Base-by-base conservation (phyloP, 108 stramenopile genomes). In the Craspedostauros australis region DNA sequence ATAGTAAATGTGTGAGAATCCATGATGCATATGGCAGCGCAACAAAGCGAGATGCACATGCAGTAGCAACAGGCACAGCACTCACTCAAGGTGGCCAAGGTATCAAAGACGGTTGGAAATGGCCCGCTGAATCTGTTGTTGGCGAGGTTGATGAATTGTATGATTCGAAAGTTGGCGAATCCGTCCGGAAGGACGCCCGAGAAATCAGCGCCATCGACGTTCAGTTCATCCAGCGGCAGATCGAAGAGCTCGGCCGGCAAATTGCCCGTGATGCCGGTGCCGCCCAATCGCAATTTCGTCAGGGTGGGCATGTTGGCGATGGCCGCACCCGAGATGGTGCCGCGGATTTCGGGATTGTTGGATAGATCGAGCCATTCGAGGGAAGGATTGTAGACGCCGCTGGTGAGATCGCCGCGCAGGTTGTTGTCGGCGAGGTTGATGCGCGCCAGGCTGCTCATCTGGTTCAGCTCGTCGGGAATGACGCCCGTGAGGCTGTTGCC, bases 401-500 rank as follows among this genome's bases (percentile, higher is more conserved):
- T n/a, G n/a, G n/a, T n/a, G n/a, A n/a, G n/a, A n/a, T n/a, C n/a
- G n/a, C n/a, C n/a, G 20, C 23, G 19, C 36, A 23, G 43, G 7
- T 53, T 53, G 24, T 52, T 27, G n/a, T 56, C 28, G 47, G 46
- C 55, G 27, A 65, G 23, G 46, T 57, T 62, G 24, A 49, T 49
- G 47, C 30, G 30, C 25, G 62, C 45, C 29, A 70, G 30, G 26
- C 33, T 55, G 12, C 23, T 22, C 26, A 38, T 25, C 18, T 37
- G 44, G 27, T 37, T 62, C 0, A 70, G 42, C 26, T 24, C 25
- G 5, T 58, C 46, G 5, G 69, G 69, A 2, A 70, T 48, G 18
- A 37, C 22, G 3, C 69, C 69, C 29, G 33, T 45, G 24, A 70
- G 30, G 18, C 41, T 22, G 30, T 70, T 70, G n/a, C 33, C 50